A percentile compares a stretch with the other conserved stretches of the same genome.
phyloP scores from a whole-genome alignment of 257 asterid species.

The Osmanthus fragrans region DNA sequence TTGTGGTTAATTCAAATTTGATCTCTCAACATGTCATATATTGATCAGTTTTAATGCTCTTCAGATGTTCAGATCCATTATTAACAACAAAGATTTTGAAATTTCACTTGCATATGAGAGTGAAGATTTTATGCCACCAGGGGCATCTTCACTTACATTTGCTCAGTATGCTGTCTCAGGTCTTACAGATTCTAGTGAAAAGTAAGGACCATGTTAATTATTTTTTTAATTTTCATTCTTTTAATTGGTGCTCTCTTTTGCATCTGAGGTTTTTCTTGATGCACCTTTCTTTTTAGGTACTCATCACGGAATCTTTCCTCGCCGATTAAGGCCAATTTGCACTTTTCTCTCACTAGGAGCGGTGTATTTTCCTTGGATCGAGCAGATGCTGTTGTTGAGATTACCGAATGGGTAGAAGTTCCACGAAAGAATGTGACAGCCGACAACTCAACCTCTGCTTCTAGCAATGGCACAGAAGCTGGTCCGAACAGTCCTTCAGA shows the following conservation, averaged over 20 bases:
- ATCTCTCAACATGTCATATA: conserved; percentile 15
- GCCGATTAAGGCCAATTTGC: conserved; percentile 90
- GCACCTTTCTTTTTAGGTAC: conserved; percentile 51
- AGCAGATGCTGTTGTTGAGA: conserved; percentile 88
- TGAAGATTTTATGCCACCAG: conserved; percentile 72
- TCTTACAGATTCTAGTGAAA: conserved; percentile 79
- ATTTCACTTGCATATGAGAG: conserved; percentile 89
- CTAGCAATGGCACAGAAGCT: conserved; percentile 55
- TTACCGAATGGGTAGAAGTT: conserved; percentile 97
- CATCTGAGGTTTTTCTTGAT: conserved; percentile 18
- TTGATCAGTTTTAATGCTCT: conserved; percentile 20
- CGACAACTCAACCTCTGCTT: conserved; percentile 74
- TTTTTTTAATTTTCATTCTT: conserved; percentile 18
- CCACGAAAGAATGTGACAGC: conserved; percentile 79
- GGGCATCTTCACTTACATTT: conserved; percentile 63
- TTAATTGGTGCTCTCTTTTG: conserved; percentile 9
- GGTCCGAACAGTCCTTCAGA: conserved; percentile 49
- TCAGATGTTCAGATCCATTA: conserved; percentile 92
- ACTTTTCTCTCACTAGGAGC: conserved; percentile 94
- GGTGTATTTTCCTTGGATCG: conserved; percentile 83
- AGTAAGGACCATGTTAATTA: conserved; percentile 48
- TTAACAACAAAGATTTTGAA: conserved; percentile 85
- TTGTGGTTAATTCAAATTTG: conserved; percentile 17
- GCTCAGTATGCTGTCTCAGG: conserved; percentile 82
- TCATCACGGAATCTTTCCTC: conserved; percentile 85